Evolutionary conservation across 164 flowering plant species (phyloP).

Genomic region (Nymphaea colorata): DNA sequence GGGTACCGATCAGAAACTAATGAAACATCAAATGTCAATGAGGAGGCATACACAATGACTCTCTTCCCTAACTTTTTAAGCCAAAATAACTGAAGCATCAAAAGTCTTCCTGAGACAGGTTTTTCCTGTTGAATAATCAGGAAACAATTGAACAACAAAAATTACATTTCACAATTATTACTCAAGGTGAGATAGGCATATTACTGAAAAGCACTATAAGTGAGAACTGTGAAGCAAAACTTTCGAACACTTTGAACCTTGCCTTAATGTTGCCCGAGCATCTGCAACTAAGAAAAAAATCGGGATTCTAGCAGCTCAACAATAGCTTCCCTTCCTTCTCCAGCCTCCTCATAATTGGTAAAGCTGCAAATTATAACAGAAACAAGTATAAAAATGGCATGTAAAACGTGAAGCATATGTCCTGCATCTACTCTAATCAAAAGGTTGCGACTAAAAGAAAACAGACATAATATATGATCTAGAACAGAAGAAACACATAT

Average conservation of each 20-base stretch:
- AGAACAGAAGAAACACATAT: too few relatives aligned
- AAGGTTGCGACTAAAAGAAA: too few relatives aligned
- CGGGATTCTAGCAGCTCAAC: slow-evolving; percentile 58
- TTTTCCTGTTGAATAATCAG: neutral
- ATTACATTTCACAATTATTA: neutral
- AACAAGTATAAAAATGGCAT: too few relatives aligned
- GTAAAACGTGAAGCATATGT: too few relatives aligned
- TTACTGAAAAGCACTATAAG: too few relatives aligned
- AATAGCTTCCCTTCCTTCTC: slow-evolving; percentile 54
- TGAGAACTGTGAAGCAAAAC: too few relatives aligned
- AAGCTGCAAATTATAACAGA: too few relatives aligned
- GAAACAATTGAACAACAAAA: neutral
- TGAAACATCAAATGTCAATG: neutral
- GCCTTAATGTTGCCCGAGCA: slow-evolving; percentile 87
- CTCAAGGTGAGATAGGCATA: neutral
- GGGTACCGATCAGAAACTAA: neutral
- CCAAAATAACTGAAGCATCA: neutral
- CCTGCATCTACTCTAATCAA: too few relatives aligned
- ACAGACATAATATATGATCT: too few relatives aligned
- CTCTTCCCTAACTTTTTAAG: too few relatives aligned
- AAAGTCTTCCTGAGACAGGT: neutral
- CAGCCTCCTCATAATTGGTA: slow-evolving; percentile 38
- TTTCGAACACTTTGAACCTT: neutral
- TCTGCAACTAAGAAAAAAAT: slow-evolving; percentile 88
- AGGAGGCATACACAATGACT: too few relatives aligned